Evolutionary conservation across 305 asterid species (phyloP).

Genomic region (Fraxinus sp.): DNA sequence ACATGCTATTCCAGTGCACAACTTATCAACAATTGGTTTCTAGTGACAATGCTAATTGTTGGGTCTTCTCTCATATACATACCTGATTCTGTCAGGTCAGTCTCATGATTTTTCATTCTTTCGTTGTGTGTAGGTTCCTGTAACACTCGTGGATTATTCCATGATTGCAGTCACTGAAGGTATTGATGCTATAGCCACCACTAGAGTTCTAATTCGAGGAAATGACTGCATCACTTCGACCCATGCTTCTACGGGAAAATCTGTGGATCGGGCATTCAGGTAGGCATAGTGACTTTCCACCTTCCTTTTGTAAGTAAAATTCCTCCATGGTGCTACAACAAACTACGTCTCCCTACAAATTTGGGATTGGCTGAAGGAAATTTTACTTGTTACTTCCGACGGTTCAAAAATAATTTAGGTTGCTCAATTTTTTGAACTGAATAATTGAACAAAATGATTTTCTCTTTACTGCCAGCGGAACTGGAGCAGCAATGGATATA

Average conservation of each 20-base stretch:
- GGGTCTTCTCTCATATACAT: neutral
- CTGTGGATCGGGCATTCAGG: slow-evolving; percentile 53
- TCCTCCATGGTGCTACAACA: neutral
- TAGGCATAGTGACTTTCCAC: slow-evolving; percentile 2
- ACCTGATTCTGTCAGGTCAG: neutral
- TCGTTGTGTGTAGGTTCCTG: slow-evolving; percentile 58
- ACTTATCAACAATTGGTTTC: neutral
- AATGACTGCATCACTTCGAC: slow-evolving; percentile 51
- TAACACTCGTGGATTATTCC: slow-evolving; percentile 76
- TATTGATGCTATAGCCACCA: slow-evolving; percentile 86
- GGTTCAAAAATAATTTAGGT: neutral
- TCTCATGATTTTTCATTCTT: neutral
- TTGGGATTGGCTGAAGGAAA: neutral
- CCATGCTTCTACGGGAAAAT: slow-evolving; percentile 63
- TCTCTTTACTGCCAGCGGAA: slow-evolving; percentile 55
- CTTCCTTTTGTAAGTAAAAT: neutral
- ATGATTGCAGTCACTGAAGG: slow-evolving; percentile 84
- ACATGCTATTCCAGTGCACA: neutral
- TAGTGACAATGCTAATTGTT: neutral
- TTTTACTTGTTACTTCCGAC: neutral
- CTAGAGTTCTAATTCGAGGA: slow-evolving; percentile 76
- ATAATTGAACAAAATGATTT: neutral
- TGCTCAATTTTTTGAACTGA: neutral
- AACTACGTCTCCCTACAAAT: neutral
- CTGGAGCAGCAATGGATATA: slow-evolving; percentile 88